Evolutionary conservation across 306 rosid species (phyloP), one percentile per base, ranked within the genome.

Genomic region (Biancaea sappan): DNA sequence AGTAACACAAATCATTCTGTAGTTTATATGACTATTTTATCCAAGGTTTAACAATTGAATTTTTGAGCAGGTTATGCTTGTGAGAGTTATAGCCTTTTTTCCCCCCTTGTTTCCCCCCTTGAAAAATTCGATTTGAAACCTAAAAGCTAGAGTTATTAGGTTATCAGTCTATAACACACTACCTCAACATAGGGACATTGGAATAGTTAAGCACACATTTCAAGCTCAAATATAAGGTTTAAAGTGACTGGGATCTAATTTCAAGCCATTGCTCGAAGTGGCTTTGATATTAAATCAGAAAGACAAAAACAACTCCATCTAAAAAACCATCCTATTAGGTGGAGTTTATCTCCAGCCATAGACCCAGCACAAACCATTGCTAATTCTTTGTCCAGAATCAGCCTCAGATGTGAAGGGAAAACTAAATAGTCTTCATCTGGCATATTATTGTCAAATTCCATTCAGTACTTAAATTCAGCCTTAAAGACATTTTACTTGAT

Each of bases 361-460:
- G n/a, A n/a, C n/a, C n/a, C n/a, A 46, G 56, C 56, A 47, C 59
- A 67, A 9, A 65, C 21, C 11, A 38, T 38, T 38, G 9, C 1
- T 38, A 38, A 38, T 38, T 38, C 44, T 38, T 38, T 38, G 44
- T 38, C 1, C 44, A 38, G 44, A 38, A 38, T 62, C 13, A 37
- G 26, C 71, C 53, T 65, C 37, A 65, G 14, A 66, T 14, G 40
- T 43, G 56, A 13, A 25, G 21, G 59, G 73, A 18, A 19, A 69
- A 48, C 38, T 69, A n/a, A n/a, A n/a, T n/a, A n/a, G n/a, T n/a
- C n/a, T n/a, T n/a, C n/a, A n/a, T n/a, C n/a, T n/a, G n/a, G n/a
- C n/a, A n/a, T n/a, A n/a, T n/a, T n/a, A n/a, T n/a, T n/a, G n/a
- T n/a, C n/a, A n/a, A n/a, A n/a, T n/a, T n/a, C n/a, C n/a, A n/a